phyloP scores from a whole-genome alignment of 805 yeast species.

The Candida railenensis region DNA sequence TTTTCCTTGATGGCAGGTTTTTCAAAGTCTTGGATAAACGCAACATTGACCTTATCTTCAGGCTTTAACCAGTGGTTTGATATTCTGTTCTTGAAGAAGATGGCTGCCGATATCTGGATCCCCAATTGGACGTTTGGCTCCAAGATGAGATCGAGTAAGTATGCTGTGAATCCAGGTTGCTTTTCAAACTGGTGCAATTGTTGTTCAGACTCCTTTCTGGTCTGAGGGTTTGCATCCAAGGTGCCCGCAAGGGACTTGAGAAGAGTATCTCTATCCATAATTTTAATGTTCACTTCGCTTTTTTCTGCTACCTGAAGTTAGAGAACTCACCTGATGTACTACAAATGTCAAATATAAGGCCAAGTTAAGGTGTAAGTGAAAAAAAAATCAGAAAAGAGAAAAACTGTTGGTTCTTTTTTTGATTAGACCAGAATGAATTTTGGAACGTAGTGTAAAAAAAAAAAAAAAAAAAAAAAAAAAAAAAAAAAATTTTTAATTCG shows the following conservation, averaged over 20 bases:
- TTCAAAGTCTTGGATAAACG: slow-evolving; percentile 30
- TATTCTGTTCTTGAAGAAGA: slow-evolving; percentile 44
- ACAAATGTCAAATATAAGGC: neutral
- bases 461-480: neutral
- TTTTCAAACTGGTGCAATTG: slow-evolving; percentile 51
- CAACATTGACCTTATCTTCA: slow-evolving; percentile 21
- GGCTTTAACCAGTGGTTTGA: slow-evolving; percentile 37
- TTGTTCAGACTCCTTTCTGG: slow-evolving; percentile 53
- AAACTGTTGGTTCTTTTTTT: neutral
- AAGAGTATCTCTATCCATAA: slow-evolving; percentile 51
- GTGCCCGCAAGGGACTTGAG: slow-evolving; percentile 53
- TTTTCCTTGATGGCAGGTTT: slow-evolving; percentile 43
- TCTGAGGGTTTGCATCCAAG: slow-evolving; percentile 48
- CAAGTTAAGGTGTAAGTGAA: neutral
- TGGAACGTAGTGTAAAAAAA: neutral
- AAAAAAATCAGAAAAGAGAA: neutral
- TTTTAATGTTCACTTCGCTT: too few species aligned
- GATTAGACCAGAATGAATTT: neutral
- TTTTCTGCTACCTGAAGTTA: neutral
- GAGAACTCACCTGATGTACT: neutral
- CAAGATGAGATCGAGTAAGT: slow-evolving; percentile 48
- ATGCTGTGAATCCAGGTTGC: slow-evolving; percentile 57
- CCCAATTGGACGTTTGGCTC: slow-evolving; percentile 41
- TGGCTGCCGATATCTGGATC: slow-evolving; percentile 42
- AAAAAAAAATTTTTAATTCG: neutral